Evolutionary conservation across 2,329 filamentous ascomycete genomes (phyloP), one percentile per base, ranked within the genome.

Genomic region (Fonsecaea erecta): DNA sequence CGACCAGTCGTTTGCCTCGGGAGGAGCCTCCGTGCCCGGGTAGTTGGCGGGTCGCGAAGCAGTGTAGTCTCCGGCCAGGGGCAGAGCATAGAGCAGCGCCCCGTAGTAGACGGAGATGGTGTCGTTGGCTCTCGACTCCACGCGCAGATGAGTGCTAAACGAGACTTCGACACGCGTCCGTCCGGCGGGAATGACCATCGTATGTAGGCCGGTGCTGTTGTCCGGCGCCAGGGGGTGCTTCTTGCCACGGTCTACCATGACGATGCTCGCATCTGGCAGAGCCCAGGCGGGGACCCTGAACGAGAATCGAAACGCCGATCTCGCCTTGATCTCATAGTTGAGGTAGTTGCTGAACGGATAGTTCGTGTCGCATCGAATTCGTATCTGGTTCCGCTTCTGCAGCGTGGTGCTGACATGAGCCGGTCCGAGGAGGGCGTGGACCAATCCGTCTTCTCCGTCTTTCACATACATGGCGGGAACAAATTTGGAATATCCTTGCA

Each of bases 401-500:
- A 83, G 72, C 4, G 71, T 75, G 2, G 81, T 80, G 2, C 72
- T 74, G 6, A 82, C 77, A 0, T 71, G 75, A 2, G 76, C 78
- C 1, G 85, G 84, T 7, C 79, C 75, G 2, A 87, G 79, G 1
- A 86, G 74, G 0, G 78, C 78, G 71, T 87, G 84, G 0, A 78
- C 81, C 14, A 86, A 69, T 2, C 81, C 81, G n/a, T 76, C 74
- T 2, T 75, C 70, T 2, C 79, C 81, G 2, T 77, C 72, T 9
- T 70, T 71, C 5, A 82, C 78, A 74, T 79, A 86, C 64, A 79
- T 80, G 62, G 79, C 77, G 9, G 82, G 78, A 0, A 84, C 71
- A 62, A 84, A 86, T 68, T 86, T 86, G 0, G 85, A 84, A 66
- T 82, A 85, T 8, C 82, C 85, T 69, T 86, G 84, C 68, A 86